A percentile compares a stretch with the other conserved stretches of the same genome.
phyloP scores from a whole-genome alignment of 2,329 filamentous ascomycete species.

The Corniculantispora saksenae region DNA sequence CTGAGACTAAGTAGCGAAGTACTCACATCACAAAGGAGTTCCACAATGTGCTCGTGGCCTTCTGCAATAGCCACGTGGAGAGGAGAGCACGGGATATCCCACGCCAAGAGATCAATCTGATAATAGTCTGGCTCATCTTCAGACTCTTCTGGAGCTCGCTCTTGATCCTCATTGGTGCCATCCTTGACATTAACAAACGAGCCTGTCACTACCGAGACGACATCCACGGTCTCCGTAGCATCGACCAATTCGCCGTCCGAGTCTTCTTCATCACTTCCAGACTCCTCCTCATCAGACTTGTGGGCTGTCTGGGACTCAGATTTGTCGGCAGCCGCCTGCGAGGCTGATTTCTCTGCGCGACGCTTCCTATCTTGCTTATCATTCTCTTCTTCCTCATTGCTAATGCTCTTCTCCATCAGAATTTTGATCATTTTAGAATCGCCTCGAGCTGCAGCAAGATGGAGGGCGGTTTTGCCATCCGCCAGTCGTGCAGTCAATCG shows the following conservation, averaged over 20 bases:
- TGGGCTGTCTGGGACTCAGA: conserved; percentile 15
- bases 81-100: conserved; percentile 74
- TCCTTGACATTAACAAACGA: conserved; percentile 71
- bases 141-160: conserved; percentile 53
- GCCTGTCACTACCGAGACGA: conserved; percentile 60
- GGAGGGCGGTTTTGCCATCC: conserved; percentile 80
- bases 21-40: conserved; percentile 62
- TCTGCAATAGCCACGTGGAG: conserved; percentile 77
- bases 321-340: conserved; percentile 28
- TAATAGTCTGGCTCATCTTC: conserved; percentile 76
- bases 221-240: conserved; percentile 50
- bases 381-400: conserved; percentile 70
- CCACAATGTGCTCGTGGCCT: conserved; percentile 69
- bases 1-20: not conserved
- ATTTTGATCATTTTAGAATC: conserved; percentile 68
- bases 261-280: conserved; percentile 38
- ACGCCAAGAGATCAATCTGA: conserved; percentile 75
- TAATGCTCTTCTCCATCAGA: conserved; percentile 71
- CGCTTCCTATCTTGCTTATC: conserved; percentile 55
- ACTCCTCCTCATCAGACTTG: conserved; percentile 27
- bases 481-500: conserved; percentile 73
- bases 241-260: conserved; percentile 47
- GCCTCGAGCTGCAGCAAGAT: conserved; percentile 74
- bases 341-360: conserved; percentile 32
- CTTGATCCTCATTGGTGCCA: conserved; percentile 37